Percentiles rank a stretch among this genome's conserved stretches.
Conservation (phyloP, 2,329 filamentous ascomycete genomes). For the Colletotrichum sp. region DNA sequence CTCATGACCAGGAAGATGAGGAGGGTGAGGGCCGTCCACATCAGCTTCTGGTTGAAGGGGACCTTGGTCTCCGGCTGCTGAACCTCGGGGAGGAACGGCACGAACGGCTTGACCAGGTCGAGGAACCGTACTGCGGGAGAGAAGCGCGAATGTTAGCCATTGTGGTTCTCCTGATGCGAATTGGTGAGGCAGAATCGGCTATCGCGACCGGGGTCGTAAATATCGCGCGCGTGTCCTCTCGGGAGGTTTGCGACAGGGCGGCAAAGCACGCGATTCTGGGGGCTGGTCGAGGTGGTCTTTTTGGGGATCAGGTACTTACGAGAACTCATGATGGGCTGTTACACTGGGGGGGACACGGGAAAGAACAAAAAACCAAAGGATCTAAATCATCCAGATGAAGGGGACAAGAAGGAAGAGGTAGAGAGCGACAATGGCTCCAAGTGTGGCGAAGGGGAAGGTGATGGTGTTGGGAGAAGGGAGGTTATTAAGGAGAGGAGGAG, state of each 20-base stretch:
- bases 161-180: not conserved
- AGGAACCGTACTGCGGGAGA: constrained; percentile 87
- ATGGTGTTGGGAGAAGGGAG: constrained; percentile 33
- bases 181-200: not conserved
- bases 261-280: constrained; percentile 8
- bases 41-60: constrained; percentile 97
- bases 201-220: not conserved
- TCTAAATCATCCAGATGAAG: constrained; percentile 41
- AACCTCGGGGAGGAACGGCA: constrained; percentile 99
- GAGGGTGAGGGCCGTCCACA: constrained; percentile 93
- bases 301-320: constrained; percentile 44
- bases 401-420: constrained; percentile 31
- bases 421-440: constrained; percentile 25
- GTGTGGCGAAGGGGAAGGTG: constrained; percentile 36
- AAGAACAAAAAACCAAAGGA: constrained; percentile 30
- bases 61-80: constrained; percentile 98
- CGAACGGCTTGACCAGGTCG: constrained; percentile 99
- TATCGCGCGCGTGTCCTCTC: constrained; percentile 11
- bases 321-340: constrained; percentile 55
- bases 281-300: not conserved
- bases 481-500: constrained; percentile 38
- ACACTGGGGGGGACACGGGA: constrained; percentile 34
- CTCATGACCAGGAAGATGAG: constrained; percentile 99
- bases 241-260: constrained; percentile 5
- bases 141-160: constrained; percentile 12